These are phyloP conservation scores for Lablab purpureus DNA, from an alignment of 306 rosid species.

Conservation along the genomic window DNA sequence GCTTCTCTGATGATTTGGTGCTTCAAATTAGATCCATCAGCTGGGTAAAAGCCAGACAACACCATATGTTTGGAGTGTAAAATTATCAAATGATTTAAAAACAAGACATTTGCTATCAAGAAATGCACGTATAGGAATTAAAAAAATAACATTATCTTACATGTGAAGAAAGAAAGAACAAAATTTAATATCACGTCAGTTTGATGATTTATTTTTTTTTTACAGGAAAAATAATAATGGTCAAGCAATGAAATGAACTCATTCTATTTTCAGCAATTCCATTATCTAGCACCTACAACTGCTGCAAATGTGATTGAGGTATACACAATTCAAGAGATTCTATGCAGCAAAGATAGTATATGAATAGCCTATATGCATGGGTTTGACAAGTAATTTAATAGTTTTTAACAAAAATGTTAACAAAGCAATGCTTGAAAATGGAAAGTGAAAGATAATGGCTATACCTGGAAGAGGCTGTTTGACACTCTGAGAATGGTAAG, in stretches of 20 bases:
- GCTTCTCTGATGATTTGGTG: constrained; percentile 80
- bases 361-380: constrained; percentile 32
- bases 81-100: constrained; percentile 28
- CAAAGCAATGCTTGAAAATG: neutral
- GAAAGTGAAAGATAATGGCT: neutral
- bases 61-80: constrained; percentile 77
- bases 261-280: constrained; percentile 25
- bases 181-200: constrained; percentile 9
- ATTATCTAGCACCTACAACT: constrained; percentile 5
- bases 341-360: neutral
- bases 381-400: neutral
- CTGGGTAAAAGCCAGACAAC: constrained; percentile 89
- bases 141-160: neutral
- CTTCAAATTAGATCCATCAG: constrained; percentile 93
- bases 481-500: constrained; percentile 58
- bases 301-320: neutral
- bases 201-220: neutral
- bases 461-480: constrained; percentile 82
- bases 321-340: constrained; percentile 12
- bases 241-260: constrained; percentile 34
- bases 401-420: neutral
- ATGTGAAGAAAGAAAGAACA: neutral
- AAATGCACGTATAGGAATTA: constrained; percentile 25
- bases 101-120: constrained; percentile 2
- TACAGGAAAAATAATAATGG: constrained; percentile 5